Conservation (phyloP, 176 grass and related monocot species). For the Hordeum vulgare region MorexV3_pseudomolecules_assembly NC_058523.1:30731111-30731610, state of each 20-base stretch:
- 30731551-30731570: conserved; percentile 67
- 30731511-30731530: conserved; percentile 60
- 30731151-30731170: too few relatives aligned
- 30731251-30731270: neutral
- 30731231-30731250: neutral
- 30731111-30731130: neutral
- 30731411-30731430: conserved; percentile 17
- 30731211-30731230: neutral
- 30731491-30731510: conserved; percentile 59
- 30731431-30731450: too few relatives aligned
- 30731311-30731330: neutral
- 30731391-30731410: conserved; percentile 47
- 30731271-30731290: neutral
- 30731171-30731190: neutral
- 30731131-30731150: neutral
- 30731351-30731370: neutral
- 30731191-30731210: neutral
- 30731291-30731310: neutral
- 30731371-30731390: conserved; percentile 47
- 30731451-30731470: conserved; percentile 33
- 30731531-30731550: conserved; percentile 58
- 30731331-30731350: conserved; percentile 8
- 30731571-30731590: conserved; percentile 66
- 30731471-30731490: conserved; percentile 12
- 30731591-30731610: neutral